phyloP scores from a whole-genome alignment of 306 rosid genomes.

The Glycine latifolia region DNA sequence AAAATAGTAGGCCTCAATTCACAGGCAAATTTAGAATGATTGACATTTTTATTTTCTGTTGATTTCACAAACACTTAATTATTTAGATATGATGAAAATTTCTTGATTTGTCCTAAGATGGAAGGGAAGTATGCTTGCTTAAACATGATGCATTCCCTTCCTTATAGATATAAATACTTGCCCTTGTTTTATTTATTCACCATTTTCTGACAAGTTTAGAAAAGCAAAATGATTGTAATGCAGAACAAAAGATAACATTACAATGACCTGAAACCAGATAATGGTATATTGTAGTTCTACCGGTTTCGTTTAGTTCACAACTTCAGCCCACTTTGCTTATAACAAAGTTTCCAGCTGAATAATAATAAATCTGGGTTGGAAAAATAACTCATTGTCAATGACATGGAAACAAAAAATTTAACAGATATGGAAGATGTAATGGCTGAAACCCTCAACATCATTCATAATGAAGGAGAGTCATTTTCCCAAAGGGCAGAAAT shows the following conservation, averaged over 20 bases:
- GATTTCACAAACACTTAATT: slow-evolving; percentile 4
- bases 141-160: slow-evolving; percentile 35
- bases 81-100: slow-evolving; percentile 4
- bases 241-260: slow-evolving; percentile 19
- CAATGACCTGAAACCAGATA: slow-evolving; percentile 18
- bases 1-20: neutral
- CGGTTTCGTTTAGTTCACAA: slow-evolving; percentile 13
- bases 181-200: neutral
- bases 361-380: neutral
- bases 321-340: neutral
- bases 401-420: slow-evolving; percentile 31
- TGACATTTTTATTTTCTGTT: slow-evolving; percentile 16
- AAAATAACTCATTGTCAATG: neutral
- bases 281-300: slow-evolving; percentile 2
- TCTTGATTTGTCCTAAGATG: neutral
- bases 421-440: slow-evolving; percentile 94
- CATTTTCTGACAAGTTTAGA: neutral
- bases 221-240: neutral
- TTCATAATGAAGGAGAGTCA: slow-evolving; percentile 80
- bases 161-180: neutral
- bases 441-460: slow-evolving; percentile 63
- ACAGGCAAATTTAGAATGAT: slow-evolving; percentile 10
- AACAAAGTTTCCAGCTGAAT: slow-evolving; percentile 1
- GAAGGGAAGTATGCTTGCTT: neutral
- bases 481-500: slow-evolving; percentile 92